Evolutionary conservation across 2,329 filamentous ascomycete species (phyloP), one percentile per base, ranked within the genome.

Genomic region (Bipolaris gigantea): DNA sequence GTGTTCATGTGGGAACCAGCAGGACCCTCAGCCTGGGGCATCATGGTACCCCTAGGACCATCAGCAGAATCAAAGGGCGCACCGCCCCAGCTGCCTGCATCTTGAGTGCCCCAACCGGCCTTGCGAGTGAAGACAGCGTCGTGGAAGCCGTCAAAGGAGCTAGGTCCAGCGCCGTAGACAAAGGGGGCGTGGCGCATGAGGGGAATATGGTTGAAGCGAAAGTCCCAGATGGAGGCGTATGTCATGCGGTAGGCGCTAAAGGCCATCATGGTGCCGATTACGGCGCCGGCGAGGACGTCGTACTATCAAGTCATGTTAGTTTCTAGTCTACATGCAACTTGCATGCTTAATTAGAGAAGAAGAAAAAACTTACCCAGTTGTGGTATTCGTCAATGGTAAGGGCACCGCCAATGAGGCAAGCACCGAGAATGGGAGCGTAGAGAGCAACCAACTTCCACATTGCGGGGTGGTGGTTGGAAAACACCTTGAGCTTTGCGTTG

Each of bases 401-500:
- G 0, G 86, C 83, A 5, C 87, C 87, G 1, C 82, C 87, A 39
- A 91, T 89, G 2, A 91, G 76, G 2, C 79, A 80, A 0, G 88
- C 88, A 2, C 84, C 86, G 0, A 91, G 82, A 2, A 91, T 74
- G 0, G 89, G 88, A 0, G 83, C 80, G 64, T 87, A 88, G 21
- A 85, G 76, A 15, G 79, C 81, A 30, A 88, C 77, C 11, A 90
- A 74, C 75, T 90, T 90, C 88, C 88, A 90, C 81, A 89, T 85
- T 11, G 85, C 79, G 0, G 88, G 84, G 67, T 90, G 88, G 69
- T 88, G 87, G 77, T 89, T 87, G 59, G 83, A 77, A 63, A 86
- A 90, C 51, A 90, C 82, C 79, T 90, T 91, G 61, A 92, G 80
- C 77, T 91, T 91, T 43, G 86, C 88, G 71, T 91, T 91, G 40